phyloP scores from a whole-genome alignment of 2,329 filamentous ascomycete genomes.

The Sodiomyces alkalinus region DNA sequence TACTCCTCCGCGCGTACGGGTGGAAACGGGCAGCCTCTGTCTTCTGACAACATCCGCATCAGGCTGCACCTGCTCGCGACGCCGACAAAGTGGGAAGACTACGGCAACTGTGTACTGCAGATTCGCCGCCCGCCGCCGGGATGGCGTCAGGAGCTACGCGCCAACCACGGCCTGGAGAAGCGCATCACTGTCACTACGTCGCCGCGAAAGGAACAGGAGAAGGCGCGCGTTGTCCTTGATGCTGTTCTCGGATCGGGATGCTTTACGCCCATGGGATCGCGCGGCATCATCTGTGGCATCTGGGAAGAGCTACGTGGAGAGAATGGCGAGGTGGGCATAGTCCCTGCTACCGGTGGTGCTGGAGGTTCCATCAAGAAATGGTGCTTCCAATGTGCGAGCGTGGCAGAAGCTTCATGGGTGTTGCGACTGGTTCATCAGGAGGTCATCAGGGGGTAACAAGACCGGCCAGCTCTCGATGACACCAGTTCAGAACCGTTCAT shows the following conservation, averaged over 20 bases:
- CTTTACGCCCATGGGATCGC: slow-evolving; percentile 69
- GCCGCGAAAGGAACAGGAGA: slow-evolving; percentile 41
- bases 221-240: slow-evolving; percentile 56
- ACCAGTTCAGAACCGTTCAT: too few species aligned
- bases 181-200: slow-evolving; percentile 66
- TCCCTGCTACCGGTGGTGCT: slow-evolving; percentile 33
- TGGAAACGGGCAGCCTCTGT: slow-evolving; percentile 28
- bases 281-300: slow-evolving; percentile 78
- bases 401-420: slow-evolving; percentile 38
- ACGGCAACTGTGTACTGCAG: slow-evolving; percentile 70
- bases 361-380: slow-evolving; percentile 44
- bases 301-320: slow-evolving; percentile 63
- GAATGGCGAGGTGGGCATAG: slow-evolving; percentile 37
- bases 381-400: slow-evolving; percentile 45
- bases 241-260: slow-evolving; percentile 72
- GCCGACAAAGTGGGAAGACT: slow-evolving; percentile 75
- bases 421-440: slow-evolving; percentile 41
- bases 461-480: neutral
- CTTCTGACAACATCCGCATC: slow-evolving; percentile 70
- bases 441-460: slow-evolving; percentile 21
- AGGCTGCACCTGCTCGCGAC: slow-evolving; percentile 69
- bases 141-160: slow-evolving; percentile 40
- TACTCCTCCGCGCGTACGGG: slow-evolving; percentile 31
- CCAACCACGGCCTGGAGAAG: slow-evolving; percentile 61
- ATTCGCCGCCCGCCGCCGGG: slow-evolving; percentile 61